A percentile compares a stretch with the other conserved stretches of the same genome.
Conservation (phyloP, 306 rosid genomes). For the Lagenaria siceraria region DNA sequence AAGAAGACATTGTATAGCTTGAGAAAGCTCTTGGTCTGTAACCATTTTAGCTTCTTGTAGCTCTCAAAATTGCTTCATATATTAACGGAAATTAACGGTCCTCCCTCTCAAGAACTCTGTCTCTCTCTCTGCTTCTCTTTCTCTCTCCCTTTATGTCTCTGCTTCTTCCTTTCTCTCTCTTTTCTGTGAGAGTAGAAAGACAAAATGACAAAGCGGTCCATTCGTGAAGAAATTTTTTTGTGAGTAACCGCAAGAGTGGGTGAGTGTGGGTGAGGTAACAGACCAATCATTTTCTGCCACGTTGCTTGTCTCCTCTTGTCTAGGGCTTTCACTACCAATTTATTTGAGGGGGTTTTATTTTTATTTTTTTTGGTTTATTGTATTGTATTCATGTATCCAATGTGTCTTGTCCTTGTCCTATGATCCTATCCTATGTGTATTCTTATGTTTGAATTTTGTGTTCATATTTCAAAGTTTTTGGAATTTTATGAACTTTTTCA, state of each 20-base stretch:
- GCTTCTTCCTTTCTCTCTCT: slow-evolving; percentile 26
- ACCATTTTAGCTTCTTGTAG: slow-evolving; percentile 28
- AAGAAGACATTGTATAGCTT: slow-evolving; percentile 41
- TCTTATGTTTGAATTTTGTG: no score
- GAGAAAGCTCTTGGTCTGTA: slow-evolving; percentile 57
- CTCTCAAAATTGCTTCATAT: slow-evolving; percentile 14
- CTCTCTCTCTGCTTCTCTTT: slow-evolving; percentile 17
- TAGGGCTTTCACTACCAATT: no score
- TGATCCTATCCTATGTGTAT: no score
- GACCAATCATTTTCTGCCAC: background rate
- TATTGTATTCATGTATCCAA: no score
- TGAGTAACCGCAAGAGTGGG: background rate
- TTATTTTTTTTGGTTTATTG: no score
- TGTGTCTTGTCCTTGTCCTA: no score
- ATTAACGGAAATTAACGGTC: slow-evolving; percentile 3
- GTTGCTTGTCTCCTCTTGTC: background rate
- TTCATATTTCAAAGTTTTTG: no score
- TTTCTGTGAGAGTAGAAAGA: slow-evolving; percentile 11
- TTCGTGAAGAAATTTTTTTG: background rate
- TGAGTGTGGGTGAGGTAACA: background rate
- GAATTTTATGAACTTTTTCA: no score
- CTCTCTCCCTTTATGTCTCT: slow-evolving; percentile 18
- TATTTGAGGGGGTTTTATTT: no score
- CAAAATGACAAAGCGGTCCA: slow-evolving; percentile 6
- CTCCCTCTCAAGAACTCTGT: background rate